These are phyloP conservation scores for Mortierella antarctica DNA, from an alignment of 192 early-diverging fungal genomes.

Conservation along the genomic window DNA sequence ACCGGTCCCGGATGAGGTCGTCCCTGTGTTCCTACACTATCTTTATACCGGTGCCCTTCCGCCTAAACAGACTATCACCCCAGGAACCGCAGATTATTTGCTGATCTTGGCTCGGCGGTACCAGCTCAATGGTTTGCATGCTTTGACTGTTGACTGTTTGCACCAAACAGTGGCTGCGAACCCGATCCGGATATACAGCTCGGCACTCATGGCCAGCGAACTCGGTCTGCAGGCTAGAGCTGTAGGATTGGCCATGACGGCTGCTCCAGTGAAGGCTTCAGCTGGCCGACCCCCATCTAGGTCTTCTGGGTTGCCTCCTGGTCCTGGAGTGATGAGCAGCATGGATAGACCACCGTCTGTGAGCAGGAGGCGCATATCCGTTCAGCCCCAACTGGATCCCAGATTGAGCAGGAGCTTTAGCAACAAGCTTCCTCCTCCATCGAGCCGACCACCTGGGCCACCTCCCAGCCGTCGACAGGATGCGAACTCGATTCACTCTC, in stretches of 20 bases:
- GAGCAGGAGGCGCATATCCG: neutral
- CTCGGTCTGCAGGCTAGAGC: constrained; percentile 50
- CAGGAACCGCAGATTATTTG: constrained; percentile 37
- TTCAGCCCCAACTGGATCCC: constrained; percentile 7
- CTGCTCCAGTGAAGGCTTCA: neutral
- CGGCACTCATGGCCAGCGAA: constrained; percentile 40
- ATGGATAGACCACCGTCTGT: neutral
- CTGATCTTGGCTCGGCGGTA: constrained; percentile 42
- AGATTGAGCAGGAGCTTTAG: constrained; percentile 36
- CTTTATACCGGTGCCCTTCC: constrained; percentile 48
- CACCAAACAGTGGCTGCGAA: constrained; percentile 26
- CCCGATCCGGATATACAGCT: constrained; percentile 34
- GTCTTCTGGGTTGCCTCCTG: no score
- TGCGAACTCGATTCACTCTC: constrained; percentile 18
- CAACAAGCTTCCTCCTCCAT: constrained; percentile 29
- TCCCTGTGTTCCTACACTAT: constrained; percentile 40
- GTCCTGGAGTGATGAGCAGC: no score
- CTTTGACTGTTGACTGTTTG: constrained; percentile 26
- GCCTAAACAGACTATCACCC: neutral
- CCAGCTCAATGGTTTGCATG: constrained; percentile 44
- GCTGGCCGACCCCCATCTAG: neutral
- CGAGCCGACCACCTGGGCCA: constrained; percentile 23
- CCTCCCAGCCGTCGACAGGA: constrained; percentile 19
- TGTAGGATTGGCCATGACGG: constrained; percentile 34
- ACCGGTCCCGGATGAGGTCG: constrained; percentile 45